These are phyloP conservation scores for Wickerhamomyces sydowiorum DNA, from an alignment of 805 yeast species.

Conservation along the genomic window DNA sequence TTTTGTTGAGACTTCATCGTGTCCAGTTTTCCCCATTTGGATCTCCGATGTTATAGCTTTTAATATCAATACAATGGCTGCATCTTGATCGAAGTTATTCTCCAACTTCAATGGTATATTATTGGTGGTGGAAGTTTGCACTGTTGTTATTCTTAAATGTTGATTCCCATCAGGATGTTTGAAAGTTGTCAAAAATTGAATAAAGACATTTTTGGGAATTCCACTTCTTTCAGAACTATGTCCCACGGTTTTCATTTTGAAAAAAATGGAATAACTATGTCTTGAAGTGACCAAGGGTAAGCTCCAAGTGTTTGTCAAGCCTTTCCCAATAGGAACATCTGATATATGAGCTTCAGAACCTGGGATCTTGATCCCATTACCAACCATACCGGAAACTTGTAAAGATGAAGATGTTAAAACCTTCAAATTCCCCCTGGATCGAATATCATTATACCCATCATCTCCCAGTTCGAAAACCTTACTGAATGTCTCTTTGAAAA, in stretches of 20 bases:
- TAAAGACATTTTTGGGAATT: constrained; percentile 33
- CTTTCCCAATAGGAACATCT: constrained; percentile 85
- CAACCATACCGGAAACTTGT: constrained; percentile 84
- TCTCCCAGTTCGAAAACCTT: constrained; percentile 78
- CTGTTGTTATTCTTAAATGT: constrained; percentile 82
- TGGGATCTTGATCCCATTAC: constrained; percentile 44
- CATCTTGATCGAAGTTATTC: constrained; percentile 87
- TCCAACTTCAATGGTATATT: constrained; percentile 42
- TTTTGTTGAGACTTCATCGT: constrained; percentile 85
- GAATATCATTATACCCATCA: constrained; percentile 75
- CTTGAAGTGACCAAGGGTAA: constrained; percentile 79
- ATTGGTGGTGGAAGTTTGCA: constrained; percentile 49
- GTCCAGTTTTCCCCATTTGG: constrained; percentile 59
- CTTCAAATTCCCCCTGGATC: constrained; percentile 79
- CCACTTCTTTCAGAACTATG: constrained; percentile 19
- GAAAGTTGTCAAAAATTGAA: constrained; percentile 84
- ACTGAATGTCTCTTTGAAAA: constrained; percentile 82
- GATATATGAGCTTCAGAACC: constrained; percentile 74
- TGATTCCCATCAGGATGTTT: constrained; percentile 84
- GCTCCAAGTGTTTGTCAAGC: constrained; percentile 66
- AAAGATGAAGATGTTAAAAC: constrained; percentile 77
- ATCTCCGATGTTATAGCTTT: constrained; percentile 79
- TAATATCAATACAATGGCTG: constrained; percentile 87
- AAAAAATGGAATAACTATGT: constrained; percentile 79
- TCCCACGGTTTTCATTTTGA: constrained; percentile 56